These are phyloP conservation scores for Penicillium glabrum DNA, from an alignment of 2,329 filamentous ascomycete species.

Conservation along the genomic window DNA sequence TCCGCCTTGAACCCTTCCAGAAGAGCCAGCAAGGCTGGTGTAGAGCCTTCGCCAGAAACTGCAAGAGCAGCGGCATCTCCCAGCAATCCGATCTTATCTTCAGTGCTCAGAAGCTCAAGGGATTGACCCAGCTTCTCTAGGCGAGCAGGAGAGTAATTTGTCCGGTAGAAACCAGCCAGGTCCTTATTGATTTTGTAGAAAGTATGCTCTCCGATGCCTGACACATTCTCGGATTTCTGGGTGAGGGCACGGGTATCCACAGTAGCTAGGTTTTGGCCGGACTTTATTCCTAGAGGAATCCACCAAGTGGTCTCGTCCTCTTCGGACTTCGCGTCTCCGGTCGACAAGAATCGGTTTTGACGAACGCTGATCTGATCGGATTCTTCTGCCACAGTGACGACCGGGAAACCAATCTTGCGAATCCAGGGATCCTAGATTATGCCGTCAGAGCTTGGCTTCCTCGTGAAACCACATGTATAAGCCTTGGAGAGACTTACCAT, in stretches of 20 bases:
- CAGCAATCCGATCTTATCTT: constrained; percentile 91
- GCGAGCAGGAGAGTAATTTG: constrained; percentile 85
- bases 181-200: constrained; percentile 96
- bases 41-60: constrained; percentile 80
- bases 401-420: constrained; percentile 89
- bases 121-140: constrained; percentile 77
- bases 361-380: constrained; percentile 76
- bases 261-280: constrained; percentile 64
- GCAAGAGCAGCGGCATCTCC: constrained; percentile 88
- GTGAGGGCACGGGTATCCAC: constrained; percentile 68
- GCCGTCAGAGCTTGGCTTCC: not conserved
- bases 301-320: constrained; percentile 95
- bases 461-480: not conserved
- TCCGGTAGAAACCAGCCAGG: constrained; percentile 86
- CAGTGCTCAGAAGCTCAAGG: constrained; percentile 71
- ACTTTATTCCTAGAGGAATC: constrained; percentile 84
- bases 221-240: constrained; percentile 73
- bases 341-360: constrained; percentile 87
- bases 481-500: constrained; percentile 58
- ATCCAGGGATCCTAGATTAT: constrained; percentile 73
- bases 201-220: constrained; percentile 62
- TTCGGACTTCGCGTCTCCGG: constrained; percentile 84
- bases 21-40: constrained; percentile 77
- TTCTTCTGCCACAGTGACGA: constrained; percentile 82
- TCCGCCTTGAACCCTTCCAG: constrained; percentile 82